phyloP scores from a whole-genome alignment of 352 stramenopile genomes.

The Vaucheria bursata region DNA sequence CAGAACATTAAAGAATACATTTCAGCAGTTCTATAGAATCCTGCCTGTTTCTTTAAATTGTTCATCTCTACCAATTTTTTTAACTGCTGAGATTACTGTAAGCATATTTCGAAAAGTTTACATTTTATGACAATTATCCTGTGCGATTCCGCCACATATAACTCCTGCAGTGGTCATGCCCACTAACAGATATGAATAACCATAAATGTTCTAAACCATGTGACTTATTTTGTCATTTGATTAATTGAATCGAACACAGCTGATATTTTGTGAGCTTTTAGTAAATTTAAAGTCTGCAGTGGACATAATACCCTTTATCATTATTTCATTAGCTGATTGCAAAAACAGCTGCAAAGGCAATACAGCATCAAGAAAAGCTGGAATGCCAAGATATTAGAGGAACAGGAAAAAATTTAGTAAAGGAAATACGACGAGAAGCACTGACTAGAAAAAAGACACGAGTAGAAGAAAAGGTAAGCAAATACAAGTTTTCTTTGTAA shows the following conservation, averaged over 20 bases:
- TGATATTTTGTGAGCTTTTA: background rate
- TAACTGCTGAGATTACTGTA: too few species aligned
- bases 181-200: too few species aligned
- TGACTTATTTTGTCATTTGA: background rate
- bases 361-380: constrained; percentile 12
- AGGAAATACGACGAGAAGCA: constrained; percentile 9
- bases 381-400: background rate
- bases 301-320: background rate
- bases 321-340: background rate
- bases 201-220: too few species aligned
- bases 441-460: constrained; percentile 19
- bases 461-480: constrained; percentile 16
- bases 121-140: too few species aligned
- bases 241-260: background rate
- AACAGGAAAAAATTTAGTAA: background rate
- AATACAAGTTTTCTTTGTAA: background rate
- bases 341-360: background rate
- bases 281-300: too few species aligned
- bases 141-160: too few species aligned
- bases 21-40: too few species aligned
- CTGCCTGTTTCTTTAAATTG: too few species aligned
- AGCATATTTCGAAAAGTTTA: too few species aligned
- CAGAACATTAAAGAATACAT: too few species aligned
- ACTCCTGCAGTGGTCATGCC: too few species aligned
- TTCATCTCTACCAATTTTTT: too few species aligned